Evolutionary conservation across 2,329 filamentous ascomycete genomes (phyloP).

Genomic region (Pseudopithomyces chartarum): DNA sequence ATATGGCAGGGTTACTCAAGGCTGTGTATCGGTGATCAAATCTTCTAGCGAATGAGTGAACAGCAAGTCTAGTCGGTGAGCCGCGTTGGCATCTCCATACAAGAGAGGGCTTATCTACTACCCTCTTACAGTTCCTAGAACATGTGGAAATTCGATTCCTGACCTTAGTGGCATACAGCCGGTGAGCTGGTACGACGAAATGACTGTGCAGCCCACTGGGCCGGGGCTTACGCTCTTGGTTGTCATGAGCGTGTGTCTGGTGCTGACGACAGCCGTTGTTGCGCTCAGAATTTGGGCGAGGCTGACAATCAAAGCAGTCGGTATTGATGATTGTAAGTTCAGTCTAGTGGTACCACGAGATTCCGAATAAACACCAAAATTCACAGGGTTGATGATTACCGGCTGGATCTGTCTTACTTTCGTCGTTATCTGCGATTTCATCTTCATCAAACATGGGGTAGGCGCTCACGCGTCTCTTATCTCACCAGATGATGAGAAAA

Average conservation of each 20-base stretch:
- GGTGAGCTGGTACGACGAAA: neutral
- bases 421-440: slow-evolving; percentile 2
- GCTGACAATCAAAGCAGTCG: neutral
- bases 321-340: slow-evolving; percentile 4
- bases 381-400: slow-evolving; percentile 1
- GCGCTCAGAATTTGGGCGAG: slow-evolving; percentile 1
- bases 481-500: neutral
- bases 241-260: slow-evolving; percentile 1
- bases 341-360: neutral
- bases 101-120: slow-evolving; percentile 1
- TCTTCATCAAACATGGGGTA: slow-evolving; percentile 3
- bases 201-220: slow-evolving; percentile 2
- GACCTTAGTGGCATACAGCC: neutral
- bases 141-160: neutral
- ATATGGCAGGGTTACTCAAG: neutral
- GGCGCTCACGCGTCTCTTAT: neutral
- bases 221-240: neutral
- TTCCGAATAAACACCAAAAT: neutral
- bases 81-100: neutral
- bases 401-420: neutral
- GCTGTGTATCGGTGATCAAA: neutral
- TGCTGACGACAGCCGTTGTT: neutral
- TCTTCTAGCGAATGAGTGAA: neutral
- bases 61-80: neutral
- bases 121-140: neutral